Conservation (phyloP, 1,284 basidiomycete genomes). For the Cronartium quercuum region DNA sequence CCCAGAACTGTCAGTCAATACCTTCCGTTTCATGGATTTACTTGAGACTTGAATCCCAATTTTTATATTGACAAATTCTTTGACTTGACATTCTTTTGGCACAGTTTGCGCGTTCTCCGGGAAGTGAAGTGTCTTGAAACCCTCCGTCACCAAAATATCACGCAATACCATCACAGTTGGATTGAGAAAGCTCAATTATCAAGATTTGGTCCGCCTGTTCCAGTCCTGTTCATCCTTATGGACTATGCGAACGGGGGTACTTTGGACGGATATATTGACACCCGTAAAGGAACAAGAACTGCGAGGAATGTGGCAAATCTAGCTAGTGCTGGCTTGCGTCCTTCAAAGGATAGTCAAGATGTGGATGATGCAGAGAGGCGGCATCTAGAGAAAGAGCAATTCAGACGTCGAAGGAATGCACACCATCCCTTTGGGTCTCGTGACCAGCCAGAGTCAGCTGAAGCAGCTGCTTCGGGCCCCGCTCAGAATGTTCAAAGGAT, state of each 20-base stretch:
- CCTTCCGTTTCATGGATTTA: neutral
- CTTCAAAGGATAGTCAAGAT: neutral
- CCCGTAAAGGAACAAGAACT: slow-evolving; percentile 11
- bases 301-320: neutral
- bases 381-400: slow-evolving; percentile 8
- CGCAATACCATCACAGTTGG: slow-evolving; percentile 94
- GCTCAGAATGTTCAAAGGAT: too few species aligned
- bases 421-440: neutral
- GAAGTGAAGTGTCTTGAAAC: slow-evolving; percentile 73
- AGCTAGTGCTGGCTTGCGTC: too few species aligned
- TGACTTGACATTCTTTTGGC: slow-evolving; percentile 37
- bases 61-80: neutral
- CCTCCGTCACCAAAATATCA: slow-evolving; percentile 83
- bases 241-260: slow-evolving; percentile 49
- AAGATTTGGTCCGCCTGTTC: slow-evolving; percentile 45
- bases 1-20: slow-evolving; percentile 16
- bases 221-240: slow-evolving; percentile 48
- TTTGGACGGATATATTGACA: slow-evolving; percentile 44
- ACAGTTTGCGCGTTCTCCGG: slow-evolving; percentile 41
- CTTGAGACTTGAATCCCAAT: neutral
- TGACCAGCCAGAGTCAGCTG: too few species aligned
- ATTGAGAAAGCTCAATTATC: slow-evolving; percentile 57
- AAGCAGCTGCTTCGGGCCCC: too few species aligned
- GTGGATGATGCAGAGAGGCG: neutral
- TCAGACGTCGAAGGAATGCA: slow-evolving; percentile 2